Evolutionary conservation across 306 rosid species (phyloP), one percentile per base, ranked within the genome.

Genomic region (Acacia acuminata): DNA sequence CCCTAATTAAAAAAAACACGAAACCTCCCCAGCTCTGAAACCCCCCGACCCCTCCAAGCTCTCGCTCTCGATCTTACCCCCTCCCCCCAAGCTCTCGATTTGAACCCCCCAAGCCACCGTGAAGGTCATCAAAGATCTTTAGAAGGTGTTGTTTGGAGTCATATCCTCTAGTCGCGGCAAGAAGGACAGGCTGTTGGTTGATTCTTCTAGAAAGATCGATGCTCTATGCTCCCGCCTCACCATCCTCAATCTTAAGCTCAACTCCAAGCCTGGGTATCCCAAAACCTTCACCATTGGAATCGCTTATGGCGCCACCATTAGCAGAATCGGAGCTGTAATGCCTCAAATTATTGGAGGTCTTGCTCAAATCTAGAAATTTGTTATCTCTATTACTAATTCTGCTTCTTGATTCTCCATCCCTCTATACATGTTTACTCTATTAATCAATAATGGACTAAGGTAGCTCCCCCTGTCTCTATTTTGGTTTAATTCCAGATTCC

Each of bases 111-210:
- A 27, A 27, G 99, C 98, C 20, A 90, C 97, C 7, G 34, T 87
- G n/a, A 96, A 90, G 88, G 98, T 93, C 4, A 93, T 96, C 4
- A 97, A 93, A 22, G 99, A 96, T 88, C 93, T 96, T n/a, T 97
- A 96, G 80, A 82, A 77, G 10, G 94, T 98, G 2, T 85, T 96
- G 30, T 89, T 89, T 53, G 81, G 90, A 53, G 88, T 93, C 13
- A 88, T 92, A 69, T 82, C 97, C 47, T 92, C 98, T 8, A 87
- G 92, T 6, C 89, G 88, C 75, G 97, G 91, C 61, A 92, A 77
- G 76, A 89, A 90, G 34, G 97, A 89, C 51, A 89, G 77, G 88
- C 44, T 87, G 2, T 71, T 94, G 75, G 25, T 65, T 0, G 96
- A 93, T 34, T 86, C 94, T 72, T 87, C 94, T 0, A 91, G 90